These are phyloP conservation scores for Boletus sp. DNA, from an alignment of 768 basidiomycete genomes.

Conservation along the genomic window DNA sequence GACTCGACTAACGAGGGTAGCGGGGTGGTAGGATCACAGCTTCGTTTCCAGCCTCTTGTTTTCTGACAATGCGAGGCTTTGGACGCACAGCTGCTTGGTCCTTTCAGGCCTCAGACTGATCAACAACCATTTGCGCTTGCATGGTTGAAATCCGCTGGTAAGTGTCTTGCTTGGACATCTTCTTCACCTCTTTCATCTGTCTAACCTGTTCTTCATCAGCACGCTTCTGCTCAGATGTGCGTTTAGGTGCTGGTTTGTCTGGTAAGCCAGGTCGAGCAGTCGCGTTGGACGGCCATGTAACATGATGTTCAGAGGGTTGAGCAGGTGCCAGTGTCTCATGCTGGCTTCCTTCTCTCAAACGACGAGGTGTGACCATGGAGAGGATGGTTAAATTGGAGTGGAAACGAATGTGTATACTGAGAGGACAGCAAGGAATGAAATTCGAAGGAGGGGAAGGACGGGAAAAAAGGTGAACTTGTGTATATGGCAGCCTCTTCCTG, in stretches of 20 bases:
- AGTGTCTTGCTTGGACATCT: too few species aligned
- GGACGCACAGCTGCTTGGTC: background rate
- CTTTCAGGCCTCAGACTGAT: background rate
- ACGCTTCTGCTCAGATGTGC: background rate
- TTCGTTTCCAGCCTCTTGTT: too few species aligned
- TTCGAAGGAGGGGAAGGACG: too few species aligned
- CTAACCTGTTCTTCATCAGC: background rate
- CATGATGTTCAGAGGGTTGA: background rate
- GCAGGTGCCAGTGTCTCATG: background rate
- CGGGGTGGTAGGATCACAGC: too few species aligned
- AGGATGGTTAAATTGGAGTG: too few species aligned
- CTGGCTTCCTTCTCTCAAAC: background rate
- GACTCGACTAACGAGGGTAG: too few species aligned
- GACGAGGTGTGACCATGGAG: background rate
- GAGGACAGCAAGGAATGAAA: background rate
- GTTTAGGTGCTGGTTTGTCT: background rate
- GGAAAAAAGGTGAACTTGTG: background rate
- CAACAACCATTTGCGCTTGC: background rate
- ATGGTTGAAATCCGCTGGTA: background rate
- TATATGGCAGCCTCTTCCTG: background rate
- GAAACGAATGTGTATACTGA: too few species aligned
- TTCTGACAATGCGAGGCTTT: background rate
- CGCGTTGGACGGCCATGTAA: background rate
- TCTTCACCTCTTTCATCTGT: too few species aligned
- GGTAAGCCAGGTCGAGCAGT: background rate